A percentile compares a stretch with the other conserved stretches of the same genome.
Conservation (phyloP, 805 yeast genomes). For the Saturnispora besseyi region DNA sequence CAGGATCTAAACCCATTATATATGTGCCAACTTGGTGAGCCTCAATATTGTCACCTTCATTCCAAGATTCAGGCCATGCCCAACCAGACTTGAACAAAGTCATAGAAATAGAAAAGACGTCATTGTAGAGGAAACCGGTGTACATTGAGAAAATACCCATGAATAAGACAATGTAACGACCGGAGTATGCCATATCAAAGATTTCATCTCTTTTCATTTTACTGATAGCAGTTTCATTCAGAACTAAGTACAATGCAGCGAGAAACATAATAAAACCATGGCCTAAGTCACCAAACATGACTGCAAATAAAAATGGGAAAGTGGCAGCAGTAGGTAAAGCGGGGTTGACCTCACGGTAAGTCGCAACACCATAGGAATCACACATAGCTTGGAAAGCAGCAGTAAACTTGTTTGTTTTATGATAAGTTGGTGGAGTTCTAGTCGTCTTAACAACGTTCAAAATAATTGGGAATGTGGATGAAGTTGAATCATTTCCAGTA, state of each 20-base stretch:
- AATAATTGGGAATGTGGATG: slow-evolving; percentile 24
- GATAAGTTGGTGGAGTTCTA: slow-evolving; percentile 89
- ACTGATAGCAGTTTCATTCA: slow-evolving; percentile 64
- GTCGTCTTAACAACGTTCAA: slow-evolving; percentile 60
- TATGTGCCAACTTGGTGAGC: slow-evolving; percentile 66
- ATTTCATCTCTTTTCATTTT: slow-evolving; percentile 79
- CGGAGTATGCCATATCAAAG: slow-evolving; percentile 91
- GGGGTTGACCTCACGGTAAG: slow-evolving; percentile 92
- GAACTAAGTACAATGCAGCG: slow-evolving; percentile 62
- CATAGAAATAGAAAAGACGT: slow-evolving; percentile 86
- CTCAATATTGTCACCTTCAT: slow-evolving; percentile 57
- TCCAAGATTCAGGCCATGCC: slow-evolving; percentile 78
- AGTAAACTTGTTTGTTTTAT: slow-evolving; percentile 90
- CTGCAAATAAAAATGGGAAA: slow-evolving; percentile 97
- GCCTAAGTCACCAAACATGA: slow-evolving; percentile 98
- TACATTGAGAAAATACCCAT: slow-evolving; percentile 96
- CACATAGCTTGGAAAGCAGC: slow-evolving; percentile 87
- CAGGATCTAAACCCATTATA: slow-evolving; percentile 80
- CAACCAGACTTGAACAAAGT: slow-evolving; percentile 83
- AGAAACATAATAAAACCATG: slow-evolving; percentile 81
- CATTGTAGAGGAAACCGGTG: slow-evolving; percentile 91
- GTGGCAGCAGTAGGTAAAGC: slow-evolving; percentile 92
- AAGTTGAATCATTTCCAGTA: slow-evolving; percentile 5
- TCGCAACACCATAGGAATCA: slow-evolving; percentile 91
- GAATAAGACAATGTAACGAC: slow-evolving; percentile 80